Conservation (phyloP, 495 filamentous ascomycete genomes). For the Aspergillus indologenus region DNA sequence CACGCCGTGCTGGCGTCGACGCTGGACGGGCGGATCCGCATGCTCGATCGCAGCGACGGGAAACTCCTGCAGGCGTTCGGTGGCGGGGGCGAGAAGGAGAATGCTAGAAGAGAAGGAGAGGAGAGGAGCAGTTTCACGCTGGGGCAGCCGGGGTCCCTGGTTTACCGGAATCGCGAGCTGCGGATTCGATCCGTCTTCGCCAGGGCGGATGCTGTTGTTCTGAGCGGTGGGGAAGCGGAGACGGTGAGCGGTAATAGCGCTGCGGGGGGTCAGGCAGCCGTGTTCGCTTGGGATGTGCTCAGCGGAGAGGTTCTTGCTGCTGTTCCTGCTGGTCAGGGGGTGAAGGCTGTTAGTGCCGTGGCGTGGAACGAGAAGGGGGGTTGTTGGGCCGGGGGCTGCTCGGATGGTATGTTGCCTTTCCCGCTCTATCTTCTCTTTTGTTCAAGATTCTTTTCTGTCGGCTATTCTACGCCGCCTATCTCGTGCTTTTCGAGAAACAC, state of each 20-base stretch:
- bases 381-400: constrained; percentile 63
- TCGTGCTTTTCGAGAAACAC: neutral
- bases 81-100: constrained; percentile 33
- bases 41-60: constrained; percentile 79
- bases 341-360: constrained; percentile 59
- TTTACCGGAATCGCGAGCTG: constrained; percentile 64
- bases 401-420: constrained; percentile 46
- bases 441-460: no score
- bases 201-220: constrained; percentile 68
- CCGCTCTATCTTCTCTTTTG: constrained; percentile 1
- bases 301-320: constrained; percentile 64
- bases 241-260: constrained; percentile 26
- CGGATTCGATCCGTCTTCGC: constrained; percentile 71
- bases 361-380: constrained; percentile 71
- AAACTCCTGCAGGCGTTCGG: constrained; percentile 70
- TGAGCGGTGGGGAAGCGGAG: constrained; percentile 75
- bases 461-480: no score
- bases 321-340: constrained; percentile 55
- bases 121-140: neutral
- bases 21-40: constrained; percentile 70
- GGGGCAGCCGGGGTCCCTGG: constrained; percentile 1
- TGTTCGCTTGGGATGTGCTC: constrained; percentile 90
- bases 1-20: constrained; percentile 71
- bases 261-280: constrained; percentile 56
- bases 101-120: no score